Evolutionary conservation across 1,139 yeast genomes (phyloP), one percentile per base, ranked within the genome.

Genomic region (Pichiaceae sp.): DNA sequence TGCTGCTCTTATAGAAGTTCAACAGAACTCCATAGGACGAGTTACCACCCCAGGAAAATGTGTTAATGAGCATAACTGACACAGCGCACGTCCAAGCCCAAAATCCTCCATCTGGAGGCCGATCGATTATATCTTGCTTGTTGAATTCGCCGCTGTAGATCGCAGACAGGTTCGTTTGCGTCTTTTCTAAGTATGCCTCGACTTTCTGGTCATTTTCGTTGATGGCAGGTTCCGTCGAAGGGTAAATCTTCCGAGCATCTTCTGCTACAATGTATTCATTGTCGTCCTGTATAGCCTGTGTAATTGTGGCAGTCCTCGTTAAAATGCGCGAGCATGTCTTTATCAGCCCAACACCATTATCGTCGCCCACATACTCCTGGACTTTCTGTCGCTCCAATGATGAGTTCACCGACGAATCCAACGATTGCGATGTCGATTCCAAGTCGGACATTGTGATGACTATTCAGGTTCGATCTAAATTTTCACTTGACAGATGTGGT

Each of bases 41-140:
- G 49, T 78, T 79, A 33, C 78, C 64, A 17, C 94, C 94, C 94
- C 94, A 83, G 1, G 86, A 72, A 29, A 53, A 53, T 12, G 49
- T 42, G 38, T 70, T 68, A 33, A 77, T 64, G 21, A 70, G 49
- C 54, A 73, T 63, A 1, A 72, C 72, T 45, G 80, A 70, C 2
- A 70, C 38, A 0, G 78, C 75, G 38, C 78, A 68, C 6, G 78
- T 71, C 87, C 91, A 82, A 1, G 85, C 86, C 54, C 55, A 51
- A 44, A 71, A 71, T 1, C 84, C 84, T 19, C 75, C 74, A 56
- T 81, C 91, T 2, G 80, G 77, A 2, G 80, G 81, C 28, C 64
- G 60, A 32, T 62, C 66, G 2, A 50, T 33, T 20, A 58, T 46
- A 41, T 62, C 66, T n/a, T 51, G 56, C 17, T 37, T 45, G 21